phyloP scores from a whole-genome alignment of 164 flowering plant species.

The Tinospora cordifolia region DNA sequence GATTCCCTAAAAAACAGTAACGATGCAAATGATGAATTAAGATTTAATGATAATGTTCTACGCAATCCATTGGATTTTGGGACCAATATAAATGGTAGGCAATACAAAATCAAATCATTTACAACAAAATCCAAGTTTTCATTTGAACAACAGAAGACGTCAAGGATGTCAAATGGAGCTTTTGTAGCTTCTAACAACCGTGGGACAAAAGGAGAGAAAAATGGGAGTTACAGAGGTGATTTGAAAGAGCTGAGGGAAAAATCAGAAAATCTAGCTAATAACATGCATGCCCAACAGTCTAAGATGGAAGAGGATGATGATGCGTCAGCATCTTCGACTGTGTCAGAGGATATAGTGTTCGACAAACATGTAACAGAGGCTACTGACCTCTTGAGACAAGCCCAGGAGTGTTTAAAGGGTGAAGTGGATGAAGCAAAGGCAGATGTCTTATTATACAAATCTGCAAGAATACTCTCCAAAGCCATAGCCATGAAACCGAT shows the following conservation, averaged over 20 bases:
- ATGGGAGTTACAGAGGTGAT: constrained; percentile 13
- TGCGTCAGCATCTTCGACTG: constrained; percentile 32
- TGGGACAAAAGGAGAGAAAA: constrained; percentile 17
- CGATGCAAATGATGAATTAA: constrained; percentile 22
- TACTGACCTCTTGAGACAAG: constrained; percentile 51
- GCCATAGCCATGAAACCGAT: constrained; percentile 70
- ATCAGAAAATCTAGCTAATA: constrained; percentile 17
- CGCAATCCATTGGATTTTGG: constrained; percentile 31
- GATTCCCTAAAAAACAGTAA: constrained; percentile 1
- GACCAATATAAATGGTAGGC: constrained; percentile 17
- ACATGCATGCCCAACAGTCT: constrained; percentile 7
- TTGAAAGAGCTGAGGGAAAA: constrained; percentile 15
- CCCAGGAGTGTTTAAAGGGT: constrained; percentile 41
- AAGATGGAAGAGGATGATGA: constrained; percentile 25
- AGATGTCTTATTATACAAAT: constrained; percentile 41
- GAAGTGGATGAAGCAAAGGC: constrained; percentile 42
- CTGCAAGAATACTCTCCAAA: constrained; percentile 53
- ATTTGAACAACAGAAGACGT: constrained; percentile 25
- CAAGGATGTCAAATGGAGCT: constrained; percentile 24
- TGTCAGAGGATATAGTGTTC: constrained; percentile 53
- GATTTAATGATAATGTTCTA: constrained; percentile 18
- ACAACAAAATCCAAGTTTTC: constrained; percentile 29
- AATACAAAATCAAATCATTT: constrained; percentile 1
- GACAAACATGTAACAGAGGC: constrained; percentile 54
- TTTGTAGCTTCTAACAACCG: constrained; percentile 19